Percentiles rank a stretch among this genome's conserved stretches.
phyloP scores from a whole-genome alignment of 2,329 filamentous ascomycete species.

The Trichoderma atrobrunneum region DNA sequence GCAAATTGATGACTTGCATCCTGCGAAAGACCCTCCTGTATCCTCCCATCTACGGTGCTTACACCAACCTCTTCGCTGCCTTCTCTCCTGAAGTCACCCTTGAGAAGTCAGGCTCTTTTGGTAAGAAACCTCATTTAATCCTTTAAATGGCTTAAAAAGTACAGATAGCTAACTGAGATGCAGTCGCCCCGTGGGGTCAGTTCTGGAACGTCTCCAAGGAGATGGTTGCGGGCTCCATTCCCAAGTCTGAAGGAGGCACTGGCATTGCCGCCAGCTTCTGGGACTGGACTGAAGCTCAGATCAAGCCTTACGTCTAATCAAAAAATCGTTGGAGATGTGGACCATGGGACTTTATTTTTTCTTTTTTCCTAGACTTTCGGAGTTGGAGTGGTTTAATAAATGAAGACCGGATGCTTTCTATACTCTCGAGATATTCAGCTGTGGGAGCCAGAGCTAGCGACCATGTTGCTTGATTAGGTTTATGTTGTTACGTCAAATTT shows the following conservation, averaged over 20 bases:
- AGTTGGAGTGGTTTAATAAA: neutral
- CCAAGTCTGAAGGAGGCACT: neutral
- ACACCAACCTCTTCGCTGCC: conserved; percentile 17
- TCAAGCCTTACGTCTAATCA: neutral
- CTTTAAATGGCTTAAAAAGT: too few relatives aligned
- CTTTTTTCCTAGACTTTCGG: neutral
- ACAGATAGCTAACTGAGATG: neutral
- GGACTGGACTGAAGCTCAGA: conserved; percentile 14
- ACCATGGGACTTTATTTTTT: neutral
- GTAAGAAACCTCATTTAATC: neutral
- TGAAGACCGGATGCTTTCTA: neutral
- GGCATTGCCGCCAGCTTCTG: conserved; percentile 6
- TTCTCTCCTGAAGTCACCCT: conserved; percentile 11
- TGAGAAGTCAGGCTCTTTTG: conserved; percentile 2
- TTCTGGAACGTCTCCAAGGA: conserved; percentile 4
- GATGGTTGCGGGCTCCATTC: neutral
- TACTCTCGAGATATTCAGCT: neutral
- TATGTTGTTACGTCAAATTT: neutral
- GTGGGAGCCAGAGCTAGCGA: neutral
- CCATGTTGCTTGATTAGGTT: neutral
- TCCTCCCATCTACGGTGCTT: conserved; percentile 12
- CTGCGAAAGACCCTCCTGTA: conserved; percentile 7
- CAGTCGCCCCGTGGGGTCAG: conserved; percentile 15
- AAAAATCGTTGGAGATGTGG: neutral
- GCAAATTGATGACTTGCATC: neutral